These are phyloP conservation scores for Xylariaceae sp. DNA, from an alignment of 2,329 filamentous ascomycete genomes.

Conservation along the genomic window DNA sequence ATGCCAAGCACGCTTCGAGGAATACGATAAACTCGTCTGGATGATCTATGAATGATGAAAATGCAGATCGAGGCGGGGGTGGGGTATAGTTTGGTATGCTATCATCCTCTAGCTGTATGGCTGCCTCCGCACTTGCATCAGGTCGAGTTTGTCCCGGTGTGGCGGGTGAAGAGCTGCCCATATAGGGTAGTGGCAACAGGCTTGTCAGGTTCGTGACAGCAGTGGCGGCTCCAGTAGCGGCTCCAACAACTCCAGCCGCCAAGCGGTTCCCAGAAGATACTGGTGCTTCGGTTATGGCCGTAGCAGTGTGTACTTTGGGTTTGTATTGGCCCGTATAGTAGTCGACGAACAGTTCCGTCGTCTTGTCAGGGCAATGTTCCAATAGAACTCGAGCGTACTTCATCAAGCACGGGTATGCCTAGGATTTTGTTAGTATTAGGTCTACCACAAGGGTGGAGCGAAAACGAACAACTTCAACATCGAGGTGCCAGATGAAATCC, in stretches of 20 bases:
- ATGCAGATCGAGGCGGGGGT: constrained; percentile 82
- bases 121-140: constrained; percentile 51
- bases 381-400: constrained; percentile 92
- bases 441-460: background rate
- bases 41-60: constrained; percentile 95
- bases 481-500: constrained; percentile 85
- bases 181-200: constrained; percentile 80
- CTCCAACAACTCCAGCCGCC: constrained; percentile 62
- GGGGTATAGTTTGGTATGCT: constrained; percentile 64
- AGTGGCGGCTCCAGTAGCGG: constrained; percentile 79
- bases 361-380: constrained; percentile 77
- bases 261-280: constrained; percentile 43
- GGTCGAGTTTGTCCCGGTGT: constrained; percentile 49
- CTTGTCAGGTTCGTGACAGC: constrained; percentile 81
- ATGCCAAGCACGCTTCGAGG: constrained; percentile 79
- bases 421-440: constrained; percentile 2
- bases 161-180: constrained; percentile 63
- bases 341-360: constrained; percentile 85
- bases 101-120: constrained; percentile 48
- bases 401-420: constrained; percentile 87
- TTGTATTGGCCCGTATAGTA: constrained; percentile 88
- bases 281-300: constrained; percentile 34
- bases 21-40: constrained; percentile 89
- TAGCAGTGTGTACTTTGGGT: constrained; percentile 61
- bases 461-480: constrained; percentile 67